Percentiles rank a stretch among this genome's conserved stretches.
These are phyloP conservation scores for Candida cerambycidarum DNA, from an alignment of 805 yeast genomes.

Conservation along the genomic window DNA sequence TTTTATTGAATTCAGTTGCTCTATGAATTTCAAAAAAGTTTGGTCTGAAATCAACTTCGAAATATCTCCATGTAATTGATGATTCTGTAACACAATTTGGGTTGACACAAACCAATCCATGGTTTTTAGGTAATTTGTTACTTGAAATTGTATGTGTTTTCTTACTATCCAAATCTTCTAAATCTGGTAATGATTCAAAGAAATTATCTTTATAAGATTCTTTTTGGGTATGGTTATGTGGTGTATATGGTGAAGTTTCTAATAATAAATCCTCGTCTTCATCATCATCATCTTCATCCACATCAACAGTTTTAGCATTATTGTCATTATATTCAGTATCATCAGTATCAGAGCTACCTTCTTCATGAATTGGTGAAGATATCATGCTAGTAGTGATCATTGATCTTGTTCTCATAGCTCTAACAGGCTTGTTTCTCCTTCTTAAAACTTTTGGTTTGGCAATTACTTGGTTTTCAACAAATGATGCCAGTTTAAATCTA, in stretches of 20 bases:
- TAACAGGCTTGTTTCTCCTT: slow-evolving; percentile 26
- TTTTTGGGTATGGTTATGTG: slow-evolving; percentile 30
- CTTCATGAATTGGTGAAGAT: slow-evolving; percentile 46
- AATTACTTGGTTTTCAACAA: slow-evolving; percentile 40
- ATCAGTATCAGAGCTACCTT: slow-evolving; percentile 35
- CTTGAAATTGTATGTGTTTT: slow-evolving; percentile 42
- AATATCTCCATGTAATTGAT: slow-evolving; percentile 45
- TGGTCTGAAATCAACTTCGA: slow-evolving; percentile 41
- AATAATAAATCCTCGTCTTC: slow-evolving; percentile 23
- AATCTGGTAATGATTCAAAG: slow-evolving; percentile 42
- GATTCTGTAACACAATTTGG: slow-evolving; percentile 38
- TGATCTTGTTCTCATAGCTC: slow-evolving; percentile 45
- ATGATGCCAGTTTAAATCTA: slow-evolving; percentile 47
- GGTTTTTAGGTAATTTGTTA: slow-evolving; percentile 37
- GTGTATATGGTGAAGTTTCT: slow-evolving; percentile 40
- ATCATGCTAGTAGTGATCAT: slow-evolving; percentile 34
- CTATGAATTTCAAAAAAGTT: slow-evolving; percentile 37
- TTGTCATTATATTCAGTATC: slow-evolving; percentile 38
- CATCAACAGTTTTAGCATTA: slow-evolving; percentile 24
- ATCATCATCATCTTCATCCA: slow-evolving; percentile 26
- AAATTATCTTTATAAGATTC: slow-evolving; percentile 26
- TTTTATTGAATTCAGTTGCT: slow-evolving; percentile 39
- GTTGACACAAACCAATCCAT: slow-evolving; percentile 42
- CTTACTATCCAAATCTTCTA: slow-evolving; percentile 45
- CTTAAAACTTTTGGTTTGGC: slow-evolving; percentile 33